Evolutionary conservation across 23 red algal species (phyloP), one percentile per base, ranked within the genome.

Genomic region (Gracilaria domingensis): DNA sequence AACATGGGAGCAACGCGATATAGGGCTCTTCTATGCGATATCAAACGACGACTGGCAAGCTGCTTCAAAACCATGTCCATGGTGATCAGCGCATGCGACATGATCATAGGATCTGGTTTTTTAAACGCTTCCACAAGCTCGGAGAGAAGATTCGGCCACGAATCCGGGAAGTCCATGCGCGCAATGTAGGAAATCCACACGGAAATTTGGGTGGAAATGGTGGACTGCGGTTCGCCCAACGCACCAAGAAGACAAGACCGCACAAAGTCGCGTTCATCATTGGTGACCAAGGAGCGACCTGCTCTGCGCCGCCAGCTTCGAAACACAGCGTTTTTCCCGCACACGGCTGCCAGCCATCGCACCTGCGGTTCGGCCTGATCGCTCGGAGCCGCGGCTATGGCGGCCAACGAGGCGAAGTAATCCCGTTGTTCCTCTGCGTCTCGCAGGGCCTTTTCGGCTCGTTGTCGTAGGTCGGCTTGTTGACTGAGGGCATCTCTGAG

Each of bases 341-440:
- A 86, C 11, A 93, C 90, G 50, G 90, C 90, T 28, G 90, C 80
- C 21, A 93, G 32, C 90, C 90, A 93, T 33, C 90, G 90, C 17
- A 93, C 81, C 49, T 65, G 40, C 23, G 90, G 56, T 21, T 64
- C 58, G 25, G 90, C 81, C 26, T 85, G 79, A 35, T 58, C 90
- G 69, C 79, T 71, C 9, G 90, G 72, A 5, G 90, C 90, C 4
- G 65, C 54, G 16, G 76, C 75, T 38, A 93, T 93, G 65, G 65
- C 71, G 23, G 58, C 90, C 44, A 93, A 69, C 21, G 90, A 93
- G 21, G 81, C 90, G 49, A 93, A 86, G 37, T 79, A 93, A 53
- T 86, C 90, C 29, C 44, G 45, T 25, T 73, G 8, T 36, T 85
- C 81, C 66, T 93, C 90, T 23, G 90, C 90, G 38, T 85, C 28